Evolutionary conservation across 1,284 basidiomycete species (phyloP), one percentile per base, ranked within the genome.

Genomic region (Sparassis latifolia): DNA sequence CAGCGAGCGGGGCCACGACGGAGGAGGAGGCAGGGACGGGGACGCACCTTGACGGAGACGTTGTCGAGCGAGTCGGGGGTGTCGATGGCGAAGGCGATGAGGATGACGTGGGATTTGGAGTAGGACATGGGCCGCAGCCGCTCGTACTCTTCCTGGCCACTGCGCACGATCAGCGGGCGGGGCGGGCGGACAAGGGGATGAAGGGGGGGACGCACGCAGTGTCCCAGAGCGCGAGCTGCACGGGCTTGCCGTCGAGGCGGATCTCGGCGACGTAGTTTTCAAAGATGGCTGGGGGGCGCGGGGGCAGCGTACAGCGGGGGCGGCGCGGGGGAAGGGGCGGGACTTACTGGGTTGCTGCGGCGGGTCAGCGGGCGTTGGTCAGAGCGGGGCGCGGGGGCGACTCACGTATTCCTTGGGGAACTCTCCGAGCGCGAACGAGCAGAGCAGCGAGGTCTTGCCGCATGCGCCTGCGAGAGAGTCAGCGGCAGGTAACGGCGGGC

Each of bases 241-340:
- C 90, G 41, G 94, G 91, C 70, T 98, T 98, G 58, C 94, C 94
- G 69, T 99, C 96, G 50, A 98, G 76, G 61, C 93, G 79, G 64
- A 99, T 97, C 74, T 98, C 96, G 44, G 96, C 95, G 54, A 98
- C 95, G 69, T 97, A 99, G 68, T 98, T 99, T 73, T 97, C 94
- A 64, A 97, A 97, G 50, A 97, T 93, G 50, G 92, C 91, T 86
- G 72, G 53, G 55, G 63, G 62, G 31, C 39, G 42, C 68, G 55
- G 48, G 51, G 20, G 20, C 20, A 20, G 20, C 20, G 20, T 20
- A 20, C 20, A 20, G 20, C 20, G 1, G 20, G 20, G 20, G 20
- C 20, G 20, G 20, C 20, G 20, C 52, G 47, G 42, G 20, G 42
- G 27, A 45, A 48, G 10, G 5, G 31, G 45, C 30, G 40, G 28